Conservation (phyloP, 2,329 filamentous ascomycete species). For the Colletotrichum sp. region DNA sequence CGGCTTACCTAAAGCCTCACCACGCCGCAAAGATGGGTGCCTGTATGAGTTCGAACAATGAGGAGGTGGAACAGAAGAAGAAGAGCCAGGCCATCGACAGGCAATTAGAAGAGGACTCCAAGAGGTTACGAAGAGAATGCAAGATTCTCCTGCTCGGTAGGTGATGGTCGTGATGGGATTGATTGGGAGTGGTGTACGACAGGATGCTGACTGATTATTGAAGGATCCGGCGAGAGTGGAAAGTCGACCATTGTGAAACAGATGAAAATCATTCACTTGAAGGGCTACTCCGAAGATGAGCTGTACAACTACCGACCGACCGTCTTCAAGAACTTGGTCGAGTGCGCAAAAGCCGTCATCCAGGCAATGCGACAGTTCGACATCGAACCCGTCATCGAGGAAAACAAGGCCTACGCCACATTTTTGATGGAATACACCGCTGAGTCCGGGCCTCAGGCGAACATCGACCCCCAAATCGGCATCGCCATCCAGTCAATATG, state of each 20-base stretch:
- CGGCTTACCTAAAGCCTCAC: not conserved
- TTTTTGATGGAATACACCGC: slow-evolving; percentile 88
- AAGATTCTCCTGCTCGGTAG: slow-evolving; percentile 95
- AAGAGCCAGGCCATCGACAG: slow-evolving; percentile 95
- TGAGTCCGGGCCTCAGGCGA: slow-evolving; percentile 86
- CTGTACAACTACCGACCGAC: slow-evolving; percentile 93
- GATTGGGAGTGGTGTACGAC: not conserved
- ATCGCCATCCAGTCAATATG: slow-evolving; percentile 86
- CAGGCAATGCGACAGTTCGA: slow-evolving; percentile 91
- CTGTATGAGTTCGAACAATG: slow-evolving; percentile 89
- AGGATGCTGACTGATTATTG: slow-evolving; percentile 12
- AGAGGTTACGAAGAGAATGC: slow-evolving; percentile 93
- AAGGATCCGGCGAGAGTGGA: slow-evolving; percentile 96
- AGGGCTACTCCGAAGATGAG: slow-evolving; percentile 95
- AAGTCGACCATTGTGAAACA: slow-evolving; percentile 99
- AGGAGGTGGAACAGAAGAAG: slow-evolving; percentile 93
- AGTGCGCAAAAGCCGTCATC: slow-evolving; percentile 94
- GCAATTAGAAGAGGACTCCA: slow-evolving; percentile 91
- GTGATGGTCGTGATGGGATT: slow-evolving; percentile 28
- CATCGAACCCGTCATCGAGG: slow-evolving; percentile 75
- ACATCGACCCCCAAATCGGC: slow-evolving; percentile 81
- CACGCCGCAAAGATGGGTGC: slow-evolving; percentile 73
- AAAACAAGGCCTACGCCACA: slow-evolving; percentile 75
- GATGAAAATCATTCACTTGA: slow-evolving; percentile 99
- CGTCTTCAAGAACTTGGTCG: slow-evolving; percentile 97